phyloP scores from a whole-genome alignment of 2,329 filamentous ascomycete species.

The Fusarium sulawesiense region DNA sequence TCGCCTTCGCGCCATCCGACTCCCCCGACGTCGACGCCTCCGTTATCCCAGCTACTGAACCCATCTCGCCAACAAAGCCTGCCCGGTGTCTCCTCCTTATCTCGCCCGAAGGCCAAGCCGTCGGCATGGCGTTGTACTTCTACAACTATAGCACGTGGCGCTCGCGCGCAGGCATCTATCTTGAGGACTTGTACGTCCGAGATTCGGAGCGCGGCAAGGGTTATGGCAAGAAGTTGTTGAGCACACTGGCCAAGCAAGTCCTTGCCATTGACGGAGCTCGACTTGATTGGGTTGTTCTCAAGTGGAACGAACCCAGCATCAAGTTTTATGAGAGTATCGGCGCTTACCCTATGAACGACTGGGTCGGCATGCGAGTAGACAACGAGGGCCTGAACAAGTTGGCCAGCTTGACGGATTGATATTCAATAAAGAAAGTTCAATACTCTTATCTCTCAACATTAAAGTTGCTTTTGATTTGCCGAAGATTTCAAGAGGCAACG shows the following conservation, averaged over 20 bases:
- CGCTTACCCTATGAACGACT: conserved; percentile 74
- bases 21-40: conserved; percentile 55
- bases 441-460: background rate
- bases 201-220: conserved; percentile 77
- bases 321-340: conserved; percentile 83
- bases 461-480: background rate
- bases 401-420: conserved; percentile 57
- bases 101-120: conserved; percentile 60
- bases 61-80: conserved; percentile 67
- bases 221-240: conserved; percentile 81
- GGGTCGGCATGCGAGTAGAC: conserved; percentile 81
- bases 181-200: conserved; percentile 92
- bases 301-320: conserved; percentile 93
- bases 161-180: conserved; percentile 86
- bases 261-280: conserved; percentile 76
- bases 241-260: conserved; percentile 82
- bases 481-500: background rate
- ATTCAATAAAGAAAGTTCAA: conserved; percentile 3
- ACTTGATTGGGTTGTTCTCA: conserved; percentile 90
- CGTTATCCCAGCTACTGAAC: conserved; percentile 59
- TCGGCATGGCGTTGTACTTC: conserved; percentile 90
- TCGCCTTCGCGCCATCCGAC: conserved; percentile 76
- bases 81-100: conserved; percentile 80
- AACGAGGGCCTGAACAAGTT: conserved; percentile 72
- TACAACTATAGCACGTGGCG: conserved; percentile 97